Base-by-base conservation (phyloP, 2,329 filamentous ascomycete genomes). In the Calonectria multiphialidica region DNA sequence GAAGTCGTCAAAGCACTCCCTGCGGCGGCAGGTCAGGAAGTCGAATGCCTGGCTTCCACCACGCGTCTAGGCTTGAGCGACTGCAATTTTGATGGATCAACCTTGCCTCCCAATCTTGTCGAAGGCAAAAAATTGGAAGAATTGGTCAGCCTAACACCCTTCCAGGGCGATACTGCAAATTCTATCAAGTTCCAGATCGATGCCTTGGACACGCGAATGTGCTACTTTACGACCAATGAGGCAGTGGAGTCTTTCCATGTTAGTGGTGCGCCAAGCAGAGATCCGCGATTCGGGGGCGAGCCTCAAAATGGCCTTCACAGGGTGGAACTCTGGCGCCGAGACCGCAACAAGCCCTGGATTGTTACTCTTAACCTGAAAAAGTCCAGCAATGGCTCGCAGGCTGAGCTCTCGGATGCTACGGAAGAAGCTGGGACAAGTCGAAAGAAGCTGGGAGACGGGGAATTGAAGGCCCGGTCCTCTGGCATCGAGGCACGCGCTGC, bases 321-420 rank as follows among this genome's bases (percentile, higher is more conserved):
- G 72, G 88, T 98, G 66, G 90, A 93, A 71, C 88, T 98, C 13
- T 98, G 96, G 93, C 93, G 94, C 75, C 89, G 97, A 40, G 90
- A 92, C 42, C 98, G 95, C 93, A 89, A 91, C 59, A 90, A 91
- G 33, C 89, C 89, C 3, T 98, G 96, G 94, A 88, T 89, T 18
- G 92, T 98, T 21, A 82, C 80, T 10, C 67, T 84, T 1, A 61
- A 81, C 12, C 53, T 83, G 12, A 76, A 76, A 16, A 37, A 35
- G 13, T 23, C 53, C 33, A 8, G 12, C 35, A 28, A n/a, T 15
- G 21, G 33, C 35, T 59, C 35, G 33, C 30, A 55, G 28, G 30
- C 50, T 35, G 28, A 55, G n/a, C 12, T 23, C 23, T 21, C 9
- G 21, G 30, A 59, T 25, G 35, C 6, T 21, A 18, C 23, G 2